Percentiles rank a stretch among this genome's conserved stretches.
Evolutionary conservation across 176 grass and related monocot species (phyloP).

Genomic region (Olyra latifolia): DNA sequence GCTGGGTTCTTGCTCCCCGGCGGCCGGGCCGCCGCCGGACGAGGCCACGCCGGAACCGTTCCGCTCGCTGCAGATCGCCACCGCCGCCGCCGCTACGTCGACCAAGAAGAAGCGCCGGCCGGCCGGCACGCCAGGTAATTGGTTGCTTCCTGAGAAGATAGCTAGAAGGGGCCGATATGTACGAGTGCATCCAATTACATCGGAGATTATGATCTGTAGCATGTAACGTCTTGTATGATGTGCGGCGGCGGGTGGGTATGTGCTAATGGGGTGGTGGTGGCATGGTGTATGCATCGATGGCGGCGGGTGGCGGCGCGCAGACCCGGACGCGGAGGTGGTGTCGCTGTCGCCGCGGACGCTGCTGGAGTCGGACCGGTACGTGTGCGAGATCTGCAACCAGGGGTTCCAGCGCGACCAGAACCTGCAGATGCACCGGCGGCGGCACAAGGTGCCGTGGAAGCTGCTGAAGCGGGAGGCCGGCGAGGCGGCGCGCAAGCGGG

Average conservation of each 20-base stretch:
- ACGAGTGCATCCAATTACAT: constrained; percentile 20
- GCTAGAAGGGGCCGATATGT: no score
- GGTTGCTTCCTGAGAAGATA: not conserved
- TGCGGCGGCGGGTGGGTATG: not conserved
- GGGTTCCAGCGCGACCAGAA: constrained; percentile 99
- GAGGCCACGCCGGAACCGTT: constrained; percentile 38
- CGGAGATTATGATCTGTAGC: not conserved
- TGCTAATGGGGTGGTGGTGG: not conserved
- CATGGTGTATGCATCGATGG: not conserved
- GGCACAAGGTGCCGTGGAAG: constrained; percentile 99
- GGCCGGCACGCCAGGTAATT: constrained; percentile 83
- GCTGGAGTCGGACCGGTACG: constrained; percentile 95
- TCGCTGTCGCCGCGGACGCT: constrained; percentile 91
- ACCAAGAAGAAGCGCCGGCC: constrained; percentile 84
- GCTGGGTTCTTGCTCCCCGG: constrained; percentile 44
- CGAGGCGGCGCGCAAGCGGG: constrained; percentile 78
- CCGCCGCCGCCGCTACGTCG: not conserved
- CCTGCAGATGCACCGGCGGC: constrained; percentile 99
- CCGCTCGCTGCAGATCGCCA: constrained; percentile 49
- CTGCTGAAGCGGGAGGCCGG: constrained; percentile 88
- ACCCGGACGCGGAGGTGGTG: constrained; percentile 98
- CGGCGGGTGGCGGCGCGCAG: constrained; percentile 29
- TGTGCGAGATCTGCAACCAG: constrained; percentile 99
- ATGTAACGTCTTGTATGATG: not conserved
- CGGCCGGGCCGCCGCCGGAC: constrained; percentile 1